Evolutionary conservation across 2,329 filamentous ascomycete species (phyloP).

Genomic region (Verticillium nonalfalfae): DNA sequence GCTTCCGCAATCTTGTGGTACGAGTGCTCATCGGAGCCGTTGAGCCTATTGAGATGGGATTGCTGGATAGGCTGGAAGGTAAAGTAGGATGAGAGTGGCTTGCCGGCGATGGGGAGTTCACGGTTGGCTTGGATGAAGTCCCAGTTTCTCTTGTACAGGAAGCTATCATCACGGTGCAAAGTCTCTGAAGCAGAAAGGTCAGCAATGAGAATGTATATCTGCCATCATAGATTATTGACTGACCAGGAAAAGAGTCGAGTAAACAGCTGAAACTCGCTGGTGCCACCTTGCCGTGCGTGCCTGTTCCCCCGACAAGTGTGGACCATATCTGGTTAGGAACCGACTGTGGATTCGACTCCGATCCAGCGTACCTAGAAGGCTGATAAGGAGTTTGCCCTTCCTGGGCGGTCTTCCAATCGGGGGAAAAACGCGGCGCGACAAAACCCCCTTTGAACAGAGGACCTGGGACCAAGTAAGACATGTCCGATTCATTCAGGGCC

Average conservation of each 20-base stretch:
- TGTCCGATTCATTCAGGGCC: neutral
- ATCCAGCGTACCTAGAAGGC: neutral
- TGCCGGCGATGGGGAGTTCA: neutral
- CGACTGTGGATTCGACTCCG: no score
- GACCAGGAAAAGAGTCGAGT: neutral
- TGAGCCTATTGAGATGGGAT: neutral
- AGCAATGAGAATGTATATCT: no score
- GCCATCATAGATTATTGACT: no score
- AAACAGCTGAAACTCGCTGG: neutral
- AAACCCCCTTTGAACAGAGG: neutral
- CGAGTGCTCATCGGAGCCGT: neutral
- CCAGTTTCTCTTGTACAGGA: neutral
- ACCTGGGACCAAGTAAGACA: neutral
- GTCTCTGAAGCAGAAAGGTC: no score
- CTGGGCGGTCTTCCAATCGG: neutral
- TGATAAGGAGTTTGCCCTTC: neutral
- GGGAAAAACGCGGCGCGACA: neutral
- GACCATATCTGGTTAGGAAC: neutral
- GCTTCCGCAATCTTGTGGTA: neutral
- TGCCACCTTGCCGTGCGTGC: neutral
- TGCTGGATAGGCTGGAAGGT: no score
- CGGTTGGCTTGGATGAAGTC: neutral
- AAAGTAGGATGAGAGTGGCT: neutral
- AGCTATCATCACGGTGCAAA: neutral
- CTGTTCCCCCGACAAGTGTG: neutral